phyloP scores from a whole-genome alignment of 305 asterid genomes.

The Salvia sclarea region DNA sequence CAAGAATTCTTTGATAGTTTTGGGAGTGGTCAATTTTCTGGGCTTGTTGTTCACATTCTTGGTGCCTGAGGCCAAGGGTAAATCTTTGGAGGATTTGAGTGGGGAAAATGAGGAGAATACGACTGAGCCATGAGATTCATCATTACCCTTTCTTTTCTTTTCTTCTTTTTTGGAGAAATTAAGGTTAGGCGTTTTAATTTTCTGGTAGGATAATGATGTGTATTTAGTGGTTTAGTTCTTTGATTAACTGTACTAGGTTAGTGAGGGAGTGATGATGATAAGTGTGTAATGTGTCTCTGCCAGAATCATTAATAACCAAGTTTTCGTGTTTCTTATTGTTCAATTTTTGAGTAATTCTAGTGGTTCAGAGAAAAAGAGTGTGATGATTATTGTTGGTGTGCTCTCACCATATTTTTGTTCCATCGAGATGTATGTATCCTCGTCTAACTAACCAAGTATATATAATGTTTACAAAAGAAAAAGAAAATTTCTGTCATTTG shows the following conservation, averaged over 20 bases:
- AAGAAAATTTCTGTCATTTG: no score
- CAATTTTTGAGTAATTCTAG: background rate
- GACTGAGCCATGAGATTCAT: conserved; percentile 8
- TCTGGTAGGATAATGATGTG: background rate
- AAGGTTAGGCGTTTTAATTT: background rate
- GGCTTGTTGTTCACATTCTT: conserved; percentile 42
- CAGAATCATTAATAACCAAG: background rate
- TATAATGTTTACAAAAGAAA: no score
- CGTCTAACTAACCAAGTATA: no score
- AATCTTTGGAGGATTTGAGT: conserved; percentile 43
- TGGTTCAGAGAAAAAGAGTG: background rate
- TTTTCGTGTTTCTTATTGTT: background rate
- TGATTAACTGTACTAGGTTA: background rate
- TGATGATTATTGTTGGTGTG: no score
- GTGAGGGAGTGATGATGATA: background rate
- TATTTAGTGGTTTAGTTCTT: background rate
- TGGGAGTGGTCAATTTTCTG: conserved; percentile 34
- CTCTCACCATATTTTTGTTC: no score
- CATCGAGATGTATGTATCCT: no score
- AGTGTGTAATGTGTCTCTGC: background rate
- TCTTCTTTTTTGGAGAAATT: background rate
- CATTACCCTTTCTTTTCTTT: no score
- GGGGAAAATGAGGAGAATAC: conserved; percentile 37
- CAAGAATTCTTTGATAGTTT: conserved; percentile 34
- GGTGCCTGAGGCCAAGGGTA: conserved; percentile 47